These are phyloP conservation scores for Rhizopus arrhizus DNA, from an alignment of 371 early-diverging fungal genomes.

Conservation along the genomic window DNA sequence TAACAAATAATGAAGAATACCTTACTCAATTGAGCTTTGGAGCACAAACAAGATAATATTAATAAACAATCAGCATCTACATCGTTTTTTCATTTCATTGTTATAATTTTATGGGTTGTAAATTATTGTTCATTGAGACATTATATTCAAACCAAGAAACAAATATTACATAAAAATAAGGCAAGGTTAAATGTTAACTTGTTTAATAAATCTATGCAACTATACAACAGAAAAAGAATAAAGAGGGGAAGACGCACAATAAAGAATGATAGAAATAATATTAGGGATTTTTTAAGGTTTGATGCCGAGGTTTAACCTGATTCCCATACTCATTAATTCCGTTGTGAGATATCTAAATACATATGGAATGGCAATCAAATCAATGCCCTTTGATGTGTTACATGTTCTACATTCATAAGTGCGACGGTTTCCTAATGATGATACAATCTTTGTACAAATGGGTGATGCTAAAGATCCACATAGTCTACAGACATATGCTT, in stretches of 20 bases:
- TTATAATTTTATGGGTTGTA: no score
- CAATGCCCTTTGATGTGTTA: constrained; percentile 73
- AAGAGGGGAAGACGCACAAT: no score
- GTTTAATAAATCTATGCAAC: no score
- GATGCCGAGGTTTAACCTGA: constrained; percentile 65
- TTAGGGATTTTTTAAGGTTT: constrained; percentile 45
- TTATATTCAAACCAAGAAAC: no score
- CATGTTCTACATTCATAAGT: constrained; percentile 80
- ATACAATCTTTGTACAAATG: constrained; percentile 60
- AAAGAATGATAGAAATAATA: no score
- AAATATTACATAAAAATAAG: no score
- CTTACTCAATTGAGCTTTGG: constrained; percentile 34
- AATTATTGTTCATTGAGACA: no score
- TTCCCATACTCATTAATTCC: constrained; percentile 95
- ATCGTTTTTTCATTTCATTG: no score
- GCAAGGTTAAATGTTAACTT: no score
- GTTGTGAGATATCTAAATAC: constrained; percentile 98
- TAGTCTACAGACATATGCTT: constrained; percentile 78
- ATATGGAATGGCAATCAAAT: constrained; percentile 93
- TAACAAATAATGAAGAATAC: constrained; percentile 48
- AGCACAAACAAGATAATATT: background rate
- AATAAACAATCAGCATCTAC: no score
- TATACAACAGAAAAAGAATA: no score
- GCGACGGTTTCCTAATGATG: constrained; percentile 52
- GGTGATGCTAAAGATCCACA: constrained; percentile 92